phyloP scores from a whole-genome alignment of 345 rosid genomes.

The Pistacia atlantica region DNA sequence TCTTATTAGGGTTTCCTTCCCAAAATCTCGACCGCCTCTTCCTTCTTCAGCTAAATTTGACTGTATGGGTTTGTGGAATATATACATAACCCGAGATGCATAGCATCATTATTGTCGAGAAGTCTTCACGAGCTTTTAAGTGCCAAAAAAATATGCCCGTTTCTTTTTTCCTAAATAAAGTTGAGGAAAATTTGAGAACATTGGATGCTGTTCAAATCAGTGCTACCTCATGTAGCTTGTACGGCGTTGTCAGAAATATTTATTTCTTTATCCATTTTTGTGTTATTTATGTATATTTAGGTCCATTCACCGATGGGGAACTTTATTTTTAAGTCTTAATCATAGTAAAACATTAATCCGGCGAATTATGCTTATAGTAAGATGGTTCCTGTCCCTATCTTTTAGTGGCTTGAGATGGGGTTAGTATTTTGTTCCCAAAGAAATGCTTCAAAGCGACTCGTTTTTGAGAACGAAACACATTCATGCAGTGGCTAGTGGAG shows the following conservation, averaged over 20 bases:
- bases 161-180: conserved; percentile 11
- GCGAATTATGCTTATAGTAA: not conserved
- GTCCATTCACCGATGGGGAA: not conserved
- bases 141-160: not conserved
- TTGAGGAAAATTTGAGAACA: conserved; percentile 30
- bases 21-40: conserved; percentile 19
- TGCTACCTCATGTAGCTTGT: conserved; percentile 46
- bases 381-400: not conserved
- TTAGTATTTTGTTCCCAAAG: not conserved
- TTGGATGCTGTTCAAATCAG: conserved; percentile 63
- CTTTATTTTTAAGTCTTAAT: conserved; percentile 6
- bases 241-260: conserved; percentile 39
- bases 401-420: not conserved
- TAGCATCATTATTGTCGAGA: conserved; percentile 12
- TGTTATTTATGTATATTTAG: not conserved
- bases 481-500: not conserved
- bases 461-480: not conserved
- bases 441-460: not conserved
- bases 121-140: too few species aligned
- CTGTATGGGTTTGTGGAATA: conserved; percentile 14
- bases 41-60: conserved; percentile 16
- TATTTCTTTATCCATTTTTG: conserved; percentile 3
- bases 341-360: not conserved
- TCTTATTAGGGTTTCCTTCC: conserved; percentile 23
- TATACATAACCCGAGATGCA: conserved; percentile 32